These are phyloP conservation scores for Pseudogymnoascus sp. DNA, from an alignment of 2,329 filamentous ascomycete species.

Conservation along the genomic window DNA sequence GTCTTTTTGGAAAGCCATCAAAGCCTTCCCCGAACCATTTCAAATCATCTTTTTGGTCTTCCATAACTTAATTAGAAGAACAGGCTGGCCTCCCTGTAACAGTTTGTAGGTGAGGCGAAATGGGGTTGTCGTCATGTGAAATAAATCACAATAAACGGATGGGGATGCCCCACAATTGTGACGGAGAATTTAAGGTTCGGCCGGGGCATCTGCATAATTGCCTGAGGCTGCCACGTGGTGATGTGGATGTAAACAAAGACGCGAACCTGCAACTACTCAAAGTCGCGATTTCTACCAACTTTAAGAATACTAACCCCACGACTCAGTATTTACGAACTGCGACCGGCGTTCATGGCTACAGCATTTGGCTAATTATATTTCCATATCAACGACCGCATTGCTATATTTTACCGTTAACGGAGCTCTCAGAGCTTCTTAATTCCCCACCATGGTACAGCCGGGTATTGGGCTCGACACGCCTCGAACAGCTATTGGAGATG, in stretches of 20 bases:
- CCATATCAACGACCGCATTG: conserved; percentile 1
- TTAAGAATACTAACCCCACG: neutral
- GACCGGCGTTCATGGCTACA: conserved; percentile 9
- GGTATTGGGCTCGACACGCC: conserved; percentile 72
- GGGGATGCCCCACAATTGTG: conserved; percentile 1
- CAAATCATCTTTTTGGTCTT: conserved; percentile 42
- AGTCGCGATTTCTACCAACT: conserved; percentile 2
- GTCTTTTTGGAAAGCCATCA: conserved; percentile 45
- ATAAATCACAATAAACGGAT: neutral
- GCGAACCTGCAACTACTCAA: neutral
- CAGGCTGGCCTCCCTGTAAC: neutral
- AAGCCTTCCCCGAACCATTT: conserved; percentile 60
- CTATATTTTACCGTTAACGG: neutral
- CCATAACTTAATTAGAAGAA: conserved; percentile 21
- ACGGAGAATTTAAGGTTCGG: conserved; percentile 8
- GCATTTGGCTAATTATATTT: neutral
- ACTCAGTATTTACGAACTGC: conserved; percentile 7
- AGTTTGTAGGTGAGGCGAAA: neutral
- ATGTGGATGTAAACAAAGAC: conserved; percentile 10
- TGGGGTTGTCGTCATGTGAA: neutral
- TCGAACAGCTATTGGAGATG: conserved; percentile 74
- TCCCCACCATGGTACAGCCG: conserved; percentile 50
- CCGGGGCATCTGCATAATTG: conserved; percentile 1
- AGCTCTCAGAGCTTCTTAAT: conserved; percentile 13
- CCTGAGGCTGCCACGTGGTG: conserved; percentile 4